Percentiles rank a stretch among this genome's conserved stretches.
phyloP scores from a whole-genome alignment of 768 basidiomycete species.

The Mycena rosella region DNA sequence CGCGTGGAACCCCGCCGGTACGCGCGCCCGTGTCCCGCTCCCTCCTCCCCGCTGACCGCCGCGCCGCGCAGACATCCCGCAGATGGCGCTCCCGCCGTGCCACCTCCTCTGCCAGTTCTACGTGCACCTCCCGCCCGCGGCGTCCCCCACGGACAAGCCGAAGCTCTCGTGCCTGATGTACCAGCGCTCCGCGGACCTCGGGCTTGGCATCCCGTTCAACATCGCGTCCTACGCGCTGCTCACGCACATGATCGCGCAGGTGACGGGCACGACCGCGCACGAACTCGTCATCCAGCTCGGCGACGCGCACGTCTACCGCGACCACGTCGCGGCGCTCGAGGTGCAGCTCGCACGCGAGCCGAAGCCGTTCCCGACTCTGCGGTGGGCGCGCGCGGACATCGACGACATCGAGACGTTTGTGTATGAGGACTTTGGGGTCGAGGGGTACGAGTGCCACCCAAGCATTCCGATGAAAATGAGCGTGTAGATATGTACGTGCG shows the following conservation, averaged over 20 bases:
- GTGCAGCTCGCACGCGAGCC: conserved; percentile 86
- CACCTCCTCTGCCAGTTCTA: conserved; percentile 99
- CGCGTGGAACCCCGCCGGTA: conserved; percentile 99
- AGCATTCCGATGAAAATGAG: conserved; percentile 97
- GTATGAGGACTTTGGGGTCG: conserved; percentile 85
- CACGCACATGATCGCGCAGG: conserved; percentile 97
- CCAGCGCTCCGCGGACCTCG: conserved; percentile 97
- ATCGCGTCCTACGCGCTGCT: conserved; percentile 98
- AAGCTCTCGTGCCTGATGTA: conserved; percentile 96
- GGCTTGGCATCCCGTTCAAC: conserved; percentile 98
- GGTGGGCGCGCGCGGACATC: conserved; percentile 75
- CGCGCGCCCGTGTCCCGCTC: conserved; percentile 38
- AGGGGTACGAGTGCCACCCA: conserved; percentile 88
- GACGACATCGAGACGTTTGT: conserved; percentile 84
- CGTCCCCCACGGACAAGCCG: conserved; percentile 64
- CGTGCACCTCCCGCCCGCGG: conserved; percentile 83
- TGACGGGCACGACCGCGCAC: conserved; percentile 87
- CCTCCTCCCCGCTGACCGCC: background rate
- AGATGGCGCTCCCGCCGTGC: conserved; percentile 98
- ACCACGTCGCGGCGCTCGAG: conserved; percentile 91
- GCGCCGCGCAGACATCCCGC: conserved; percentile 79
- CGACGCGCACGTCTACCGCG: conserved; percentile 95
- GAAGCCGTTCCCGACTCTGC: conserved; percentile 83
- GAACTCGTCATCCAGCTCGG: conserved; percentile 97
- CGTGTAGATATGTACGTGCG: conserved; percentile 59